phyloP scores from a whole-genome alignment of 1,139 yeast species.

The Arxiozyma heterogenica region DNA sequence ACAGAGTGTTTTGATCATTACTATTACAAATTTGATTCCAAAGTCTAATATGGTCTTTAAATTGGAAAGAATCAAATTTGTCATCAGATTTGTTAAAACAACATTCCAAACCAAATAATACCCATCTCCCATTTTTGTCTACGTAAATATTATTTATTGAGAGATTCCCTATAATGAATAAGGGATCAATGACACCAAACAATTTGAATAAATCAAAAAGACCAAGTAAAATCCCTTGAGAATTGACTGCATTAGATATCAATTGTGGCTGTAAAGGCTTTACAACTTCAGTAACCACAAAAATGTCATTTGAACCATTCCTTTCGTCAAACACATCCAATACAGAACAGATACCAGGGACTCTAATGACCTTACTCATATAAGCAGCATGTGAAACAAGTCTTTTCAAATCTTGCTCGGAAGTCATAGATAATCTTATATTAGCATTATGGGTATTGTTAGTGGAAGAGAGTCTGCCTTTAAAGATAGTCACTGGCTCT shows the following conservation, averaged over 20 bases:
- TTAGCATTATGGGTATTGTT: not conserved
- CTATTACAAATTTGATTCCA: slow-evolving; percentile 1
- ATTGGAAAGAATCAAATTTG: slow-evolving; percentile 41
- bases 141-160: slow-evolving; percentile 52
- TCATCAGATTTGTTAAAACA: slow-evolving; percentile 40
- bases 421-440: not conserved
- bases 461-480: slow-evolving; percentile 11
- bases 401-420: not conserved
- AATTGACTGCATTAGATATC: slow-evolving; percentile 9
- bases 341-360: slow-evolving; percentile 69
- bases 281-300: slow-evolving; percentile 71
- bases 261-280: slow-evolving; percentile 40
- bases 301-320: slow-evolving; percentile 42
- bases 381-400: slow-evolving; percentile 48
- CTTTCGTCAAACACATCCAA: slow-evolving; percentile 58
- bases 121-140: slow-evolving; percentile 72
- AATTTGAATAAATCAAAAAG: slow-evolving; percentile 6
- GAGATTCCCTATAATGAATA: slow-evolving; percentile 57
- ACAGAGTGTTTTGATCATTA: not conserved
- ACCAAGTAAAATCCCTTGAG: slow-evolving; percentile 6
- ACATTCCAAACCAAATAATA: slow-evolving; percentile 73
- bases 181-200: slow-evolving; percentile 4
- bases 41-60: slow-evolving; percentile 6
- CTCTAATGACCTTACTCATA: slow-evolving; percentile 56
- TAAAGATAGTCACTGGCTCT: slow-evolving; percentile 23